These are phyloP conservation scores for Magnusiomyces magnusii DNA, from an alignment of 1,139 yeast genomes.

Conservation along the genomic window DNA sequence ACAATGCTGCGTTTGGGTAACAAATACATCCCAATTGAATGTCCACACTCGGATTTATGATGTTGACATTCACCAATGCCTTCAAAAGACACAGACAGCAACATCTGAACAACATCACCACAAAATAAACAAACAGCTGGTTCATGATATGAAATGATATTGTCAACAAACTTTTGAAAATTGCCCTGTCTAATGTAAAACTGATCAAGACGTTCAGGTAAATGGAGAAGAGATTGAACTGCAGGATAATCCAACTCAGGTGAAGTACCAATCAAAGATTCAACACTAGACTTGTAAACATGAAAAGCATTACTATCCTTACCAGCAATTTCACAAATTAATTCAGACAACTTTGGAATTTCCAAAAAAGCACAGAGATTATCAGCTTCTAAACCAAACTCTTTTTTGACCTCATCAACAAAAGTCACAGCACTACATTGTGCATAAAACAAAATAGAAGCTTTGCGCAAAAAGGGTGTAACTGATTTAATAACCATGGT, in stretches of 20 bases:
- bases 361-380: slow-evolving; percentile 48
- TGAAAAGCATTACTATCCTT: background rate
- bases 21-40: slow-evolving; percentile 68
- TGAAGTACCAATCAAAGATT: background rate
- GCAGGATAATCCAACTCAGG: slow-evolving; percentile 58
- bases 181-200: slow-evolving; percentile 40
- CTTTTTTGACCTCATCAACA: slow-evolving; percentile 23
- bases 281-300: background rate
- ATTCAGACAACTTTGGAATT: slow-evolving; percentile 35
- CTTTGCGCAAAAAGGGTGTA: slow-evolving; percentile 62
- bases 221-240: slow-evolving; percentile 45
- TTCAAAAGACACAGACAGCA: slow-evolving; percentile 39
- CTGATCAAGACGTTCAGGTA: slow-evolving; percentile 63
- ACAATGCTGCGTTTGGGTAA: slow-evolving; percentile 71
- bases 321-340: background rate
- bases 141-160: slow-evolving; percentile 38
- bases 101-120: slow-evolving; percentile 48
- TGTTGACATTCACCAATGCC: slow-evolving; percentile 35
- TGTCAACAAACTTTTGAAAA: slow-evolving; percentile 26
- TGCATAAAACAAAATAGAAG: slow-evolving; percentile 52
- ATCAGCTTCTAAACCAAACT: slow-evolving; percentile 45
- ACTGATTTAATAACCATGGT: slow-evolving; percentile 50
- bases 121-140: slow-evolving; percentile 88
- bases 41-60: slow-evolving; percentile 43
- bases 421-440: background rate